Evolutionary conservation across 2,329 filamentous ascomycete genomes (phyloP), one percentile per base, ranked within the genome.

Genomic region (Aspergillus tamarii): DNA sequence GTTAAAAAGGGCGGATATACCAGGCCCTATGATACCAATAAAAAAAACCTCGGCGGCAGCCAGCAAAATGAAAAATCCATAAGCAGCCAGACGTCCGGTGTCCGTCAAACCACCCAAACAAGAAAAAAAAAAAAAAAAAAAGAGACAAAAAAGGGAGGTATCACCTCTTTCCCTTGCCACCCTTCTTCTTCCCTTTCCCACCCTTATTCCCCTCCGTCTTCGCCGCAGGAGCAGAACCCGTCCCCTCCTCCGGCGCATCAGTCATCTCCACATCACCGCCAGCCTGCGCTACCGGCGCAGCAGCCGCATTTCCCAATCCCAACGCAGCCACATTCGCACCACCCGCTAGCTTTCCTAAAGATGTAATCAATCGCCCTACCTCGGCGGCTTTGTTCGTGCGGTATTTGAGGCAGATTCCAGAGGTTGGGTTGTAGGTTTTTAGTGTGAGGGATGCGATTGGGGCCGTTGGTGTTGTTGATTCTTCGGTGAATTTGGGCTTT

Each of bases 341-440:
- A 60, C 88, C 85, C n/a, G 90, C 92, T 69, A 97, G 79, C 62
- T 87, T 85, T 0, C 93, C 93, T 66, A 99, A 78, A 50, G 89
- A 87, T 58, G 88, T 87, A 62, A 99, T 87, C 72, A 99, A 81
- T 32, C 95, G 85, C 28, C 91, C 90, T 11, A 99, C 93, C 80
- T 98, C 94, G 23, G 92, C 92, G 23, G 91, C 92, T 80, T 97
- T 96, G 75, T 90, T 90, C 41, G 95, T 99, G 76, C 88, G 86
- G 84, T 97, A 98, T 81, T 97, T 96, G 67, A 99, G 85, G 65
- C 90, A 90, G 63, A 90, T 89, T 73, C 95, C 95, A 60, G 89
- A 91, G 48, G 82, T 83, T 0, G 95, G 91, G 77, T 97, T 92
- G 81, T 89, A 98, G 5, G 95, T 95, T 82, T 96, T 98, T 65